Conservation (phyloP, 352 stramenopile genomes). For the Globisporangium lucens region DNA sequence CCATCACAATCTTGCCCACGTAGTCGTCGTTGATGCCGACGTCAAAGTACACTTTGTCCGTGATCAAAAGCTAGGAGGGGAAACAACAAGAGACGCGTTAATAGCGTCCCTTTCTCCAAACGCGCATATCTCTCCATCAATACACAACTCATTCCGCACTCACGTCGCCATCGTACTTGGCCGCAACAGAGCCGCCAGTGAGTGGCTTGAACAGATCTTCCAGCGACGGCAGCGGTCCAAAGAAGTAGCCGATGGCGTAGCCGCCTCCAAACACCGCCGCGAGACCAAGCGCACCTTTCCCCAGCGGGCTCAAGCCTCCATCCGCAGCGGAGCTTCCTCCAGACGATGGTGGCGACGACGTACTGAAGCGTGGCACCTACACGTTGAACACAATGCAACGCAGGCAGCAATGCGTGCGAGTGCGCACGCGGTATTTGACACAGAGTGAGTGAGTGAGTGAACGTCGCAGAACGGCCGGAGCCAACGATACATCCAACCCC, state of each 20-base stretch:
- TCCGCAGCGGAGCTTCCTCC: constrained; percentile 1
- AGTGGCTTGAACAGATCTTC: constrained; percentile 43
- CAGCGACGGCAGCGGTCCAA: constrained; percentile 58
- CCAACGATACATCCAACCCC: too few species aligned
- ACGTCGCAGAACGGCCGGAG: neutral
- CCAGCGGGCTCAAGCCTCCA: constrained; percentile 34
- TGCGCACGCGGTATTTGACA: too few species aligned
- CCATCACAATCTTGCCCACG: constrained; percentile 81
- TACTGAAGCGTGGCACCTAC: constrained; percentile 5
- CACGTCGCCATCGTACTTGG: constrained; percentile 50
- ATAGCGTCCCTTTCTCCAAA: neutral
- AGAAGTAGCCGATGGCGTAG: constrained; percentile 69
- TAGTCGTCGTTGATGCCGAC: constrained; percentile 93
- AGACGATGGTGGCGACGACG: neutral
- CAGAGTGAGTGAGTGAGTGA: neutral
- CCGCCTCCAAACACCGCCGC: constrained; percentile 54
- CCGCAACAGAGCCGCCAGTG: constrained; percentile 27
- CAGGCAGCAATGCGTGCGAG: neutral
- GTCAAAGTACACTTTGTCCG: constrained; percentile 95
- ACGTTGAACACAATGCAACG: neutral
- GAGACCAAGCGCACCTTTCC: constrained; percentile 45
- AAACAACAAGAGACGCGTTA: neutral
- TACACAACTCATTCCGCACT: neutral
- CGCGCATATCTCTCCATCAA: neutral
- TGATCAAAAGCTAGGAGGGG: constrained; percentile 43